Conservation (phyloP, 208 protist genomes). For the Acanthamoeba royreba region DNA sequence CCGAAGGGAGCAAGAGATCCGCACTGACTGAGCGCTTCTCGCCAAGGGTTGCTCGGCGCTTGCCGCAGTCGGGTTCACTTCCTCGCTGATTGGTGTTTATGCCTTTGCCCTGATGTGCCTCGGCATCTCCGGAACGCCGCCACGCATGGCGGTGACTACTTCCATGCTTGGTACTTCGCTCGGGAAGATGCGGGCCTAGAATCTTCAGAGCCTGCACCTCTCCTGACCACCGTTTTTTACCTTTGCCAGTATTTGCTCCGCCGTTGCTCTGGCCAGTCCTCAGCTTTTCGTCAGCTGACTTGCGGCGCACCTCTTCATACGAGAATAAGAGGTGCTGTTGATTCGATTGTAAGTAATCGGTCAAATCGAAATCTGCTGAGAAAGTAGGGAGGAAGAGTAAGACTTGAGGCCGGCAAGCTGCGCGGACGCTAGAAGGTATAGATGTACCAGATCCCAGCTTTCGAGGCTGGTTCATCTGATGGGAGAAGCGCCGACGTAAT, state of each 20-base stretch:
- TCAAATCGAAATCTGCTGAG: background rate
- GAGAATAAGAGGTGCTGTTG: slow-evolving; percentile 4
- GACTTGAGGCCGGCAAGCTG: background rate
- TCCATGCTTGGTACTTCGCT: too few relatives aligned
- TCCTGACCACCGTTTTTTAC: too few relatives aligned
- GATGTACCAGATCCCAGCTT: background rate
- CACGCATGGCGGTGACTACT: too few relatives aligned
- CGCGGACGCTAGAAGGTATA: background rate
- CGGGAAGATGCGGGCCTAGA: too few relatives aligned
- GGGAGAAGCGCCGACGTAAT: background rate
- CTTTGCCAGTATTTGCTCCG: background rate
- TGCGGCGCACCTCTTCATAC: background rate
- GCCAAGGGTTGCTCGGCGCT: background rate
- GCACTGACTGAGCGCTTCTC: background rate
- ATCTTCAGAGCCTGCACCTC: too few relatives aligned
- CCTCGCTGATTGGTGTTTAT: too few relatives aligned
- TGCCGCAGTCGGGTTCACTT: background rate
- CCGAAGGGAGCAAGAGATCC: background rate
- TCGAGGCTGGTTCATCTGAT: background rate
- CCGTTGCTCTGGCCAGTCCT: background rate
- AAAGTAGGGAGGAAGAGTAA: background rate
- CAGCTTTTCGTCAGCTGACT: background rate
- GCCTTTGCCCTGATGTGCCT: too few relatives aligned
- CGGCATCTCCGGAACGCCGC: too few relatives aligned
- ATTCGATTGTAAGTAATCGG: background rate